Evolutionary conservation across 2,329 filamentous ascomycete species (phyloP), one percentile per base, ranked within the genome.

Genomic region (Lasiodiplodia sp.): DNA sequence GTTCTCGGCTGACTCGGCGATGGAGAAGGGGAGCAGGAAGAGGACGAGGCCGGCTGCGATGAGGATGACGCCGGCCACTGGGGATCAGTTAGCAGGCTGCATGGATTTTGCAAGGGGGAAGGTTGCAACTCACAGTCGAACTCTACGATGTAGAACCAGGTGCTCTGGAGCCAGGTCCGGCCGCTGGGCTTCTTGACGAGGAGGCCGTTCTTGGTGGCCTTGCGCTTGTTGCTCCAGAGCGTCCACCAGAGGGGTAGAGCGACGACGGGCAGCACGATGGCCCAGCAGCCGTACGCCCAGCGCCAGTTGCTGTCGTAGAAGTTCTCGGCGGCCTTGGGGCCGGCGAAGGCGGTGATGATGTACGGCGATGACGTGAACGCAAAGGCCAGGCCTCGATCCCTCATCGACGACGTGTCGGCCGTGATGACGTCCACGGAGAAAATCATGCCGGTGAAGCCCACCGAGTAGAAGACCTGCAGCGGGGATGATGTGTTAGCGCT

Each of bases 251-350:
- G 47, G 25, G 66, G 66, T 18, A 88, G 70, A 28, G 86, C 86
- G 56, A 90, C 83, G 51, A 85, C 77, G 1, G 89, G 89, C 6
- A 88, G 82, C 69, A 92, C 83, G 71, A 93, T 88, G 52, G 86
- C 83, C 78, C 90, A 92, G 71, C 85, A 83, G 51, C 89, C 91
- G 73, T 89, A 92, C 1, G 84, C 89, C 90, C 90, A 92, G 47
- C 88, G 85, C 86, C 87, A 92, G 60, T 85, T 87, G 2, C 83
- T 79, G 2, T 85, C 80, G 57, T 89, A 80, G 70, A 91, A 86
- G 0, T 81, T 79, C 31, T 85, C 80, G 0, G 87, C 86, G 68
- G 90, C 85, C 44, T 82, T 84, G 1, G 88, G 85, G 2, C 88
- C 86, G 58, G 88, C 83, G 80, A 87, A 92, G 1, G 88, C 87